A percentile compares a stretch with the other conserved stretches of the same genome.
phyloP scores from a whole-genome alignment of 306 rosid species.

The Neltuma alba region DNA sequence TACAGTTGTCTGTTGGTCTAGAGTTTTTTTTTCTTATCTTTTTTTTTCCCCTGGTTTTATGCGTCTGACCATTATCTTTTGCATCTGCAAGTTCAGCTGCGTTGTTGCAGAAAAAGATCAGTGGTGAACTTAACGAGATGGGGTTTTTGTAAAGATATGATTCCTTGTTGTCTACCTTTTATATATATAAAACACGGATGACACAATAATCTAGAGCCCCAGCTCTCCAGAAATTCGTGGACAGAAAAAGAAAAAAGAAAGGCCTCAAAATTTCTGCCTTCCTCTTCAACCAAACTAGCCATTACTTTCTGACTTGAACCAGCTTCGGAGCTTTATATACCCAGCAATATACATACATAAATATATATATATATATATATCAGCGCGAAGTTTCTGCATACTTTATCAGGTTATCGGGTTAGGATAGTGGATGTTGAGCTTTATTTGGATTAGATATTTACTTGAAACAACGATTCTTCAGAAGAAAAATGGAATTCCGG shows the following conservation, averaged over 20 bases:
- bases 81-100: constrained; percentile 18
- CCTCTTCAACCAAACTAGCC: constrained; percentile 9
- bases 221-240: background rate
- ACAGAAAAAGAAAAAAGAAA: background rate
- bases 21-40: background rate
- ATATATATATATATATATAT: no score
- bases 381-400: no score
- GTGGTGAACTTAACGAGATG: constrained; percentile 16
- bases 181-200: background rate
- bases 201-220: background rate
- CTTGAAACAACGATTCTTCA: background rate
- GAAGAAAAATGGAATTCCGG: no score
- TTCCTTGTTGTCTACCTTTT: background rate
- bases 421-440: no score
- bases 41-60: constrained; percentile 33
- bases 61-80: background rate
- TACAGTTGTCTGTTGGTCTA: constrained; percentile 35
- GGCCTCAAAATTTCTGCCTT: background rate
- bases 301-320: background rate
- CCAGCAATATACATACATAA: no score
- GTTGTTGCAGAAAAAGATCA: constrained; percentile 7
- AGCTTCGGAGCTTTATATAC: background rate
- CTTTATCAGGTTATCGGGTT: no score
- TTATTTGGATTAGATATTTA: no score
- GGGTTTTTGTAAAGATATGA: background rate